Evolutionary conservation across 1,139 yeast species (phyloP).

Genomic region (Debaryomyces subglobosus): DNA sequence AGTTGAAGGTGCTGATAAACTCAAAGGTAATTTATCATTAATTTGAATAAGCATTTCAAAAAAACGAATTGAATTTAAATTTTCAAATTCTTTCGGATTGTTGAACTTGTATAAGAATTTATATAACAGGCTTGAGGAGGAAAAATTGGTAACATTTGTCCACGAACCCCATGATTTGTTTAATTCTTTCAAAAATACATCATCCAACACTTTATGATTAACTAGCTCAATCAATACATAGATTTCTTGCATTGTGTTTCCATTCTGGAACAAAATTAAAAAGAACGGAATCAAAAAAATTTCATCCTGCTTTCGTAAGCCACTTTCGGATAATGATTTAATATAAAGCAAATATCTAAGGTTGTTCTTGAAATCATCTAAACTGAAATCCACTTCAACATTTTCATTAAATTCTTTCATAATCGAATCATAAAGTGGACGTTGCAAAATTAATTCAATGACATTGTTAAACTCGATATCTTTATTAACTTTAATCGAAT

Average conservation of each 20-base stretch:
- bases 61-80: slow-evolving; percentile 31
- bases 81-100: slow-evolving; percentile 35
- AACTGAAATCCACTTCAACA: slow-evolving; percentile 15
- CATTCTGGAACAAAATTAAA: slow-evolving; percentile 32
- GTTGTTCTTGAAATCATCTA: slow-evolving; percentile 25
- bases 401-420: slow-evolving; percentile 21
- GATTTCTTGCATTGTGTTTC: slow-evolving; percentile 28
- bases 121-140: slow-evolving; percentile 22
- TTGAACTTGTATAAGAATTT: slow-evolving; percentile 28
- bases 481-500: slow-evolving; percentile 33
- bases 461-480: slow-evolving; percentile 37
- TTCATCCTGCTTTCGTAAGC: slow-evolving; percentile 45
- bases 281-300: slow-evolving; percentile 43
- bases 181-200: slow-evolving; percentile 28
- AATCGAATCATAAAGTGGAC: slow-evolving; percentile 37
- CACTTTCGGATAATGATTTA: slow-evolving; percentile 41
- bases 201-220: slow-evolving; percentile 35
- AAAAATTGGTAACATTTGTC: slow-evolving; percentile 24
- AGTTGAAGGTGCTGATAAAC: slow-evolving; percentile 50
- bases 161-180: slow-evolving; percentile 33
- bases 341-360: slow-evolving; percentile 38
- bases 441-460: slow-evolving; percentile 26
- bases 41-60: slow-evolving; percentile 42
- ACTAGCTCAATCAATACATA: slow-evolving; percentile 37
- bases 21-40: slow-evolving; percentile 46